Conservation (phyloP, 805 yeast genomes). For the Wickerhamiella spandovensis region DNA sequence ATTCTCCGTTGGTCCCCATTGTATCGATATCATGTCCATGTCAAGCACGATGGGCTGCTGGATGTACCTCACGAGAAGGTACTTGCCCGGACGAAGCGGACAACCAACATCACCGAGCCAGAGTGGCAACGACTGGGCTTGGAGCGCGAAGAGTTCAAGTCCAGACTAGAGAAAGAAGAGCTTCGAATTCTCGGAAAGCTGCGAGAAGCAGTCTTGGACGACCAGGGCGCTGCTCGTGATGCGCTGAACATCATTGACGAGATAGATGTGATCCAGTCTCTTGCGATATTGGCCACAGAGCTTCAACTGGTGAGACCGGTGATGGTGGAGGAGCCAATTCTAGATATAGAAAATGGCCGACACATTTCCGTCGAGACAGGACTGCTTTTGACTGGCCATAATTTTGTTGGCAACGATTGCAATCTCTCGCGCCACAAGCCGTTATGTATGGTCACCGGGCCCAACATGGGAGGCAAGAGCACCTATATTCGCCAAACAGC, state of each 20-base stretch:
- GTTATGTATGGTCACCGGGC: slow-evolving; percentile 67
- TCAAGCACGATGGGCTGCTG: slow-evolving; percentile 23
- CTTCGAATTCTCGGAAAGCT: slow-evolving; percentile 36
- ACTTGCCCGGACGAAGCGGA: slow-evolving; percentile 30
- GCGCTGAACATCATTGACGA: slow-evolving; percentile 43
- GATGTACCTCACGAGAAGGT: slow-evolving; percentile 17
- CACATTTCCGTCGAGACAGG: slow-evolving; percentile 82
- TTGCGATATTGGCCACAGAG: slow-evolving; percentile 61
- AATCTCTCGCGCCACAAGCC: slow-evolving; percentile 16
- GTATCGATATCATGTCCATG: slow-evolving; percentile 36
- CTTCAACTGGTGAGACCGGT: slow-evolving; percentile 52
- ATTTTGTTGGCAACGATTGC: slow-evolving; percentile 39
- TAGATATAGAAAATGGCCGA: slow-evolving; percentile 52
- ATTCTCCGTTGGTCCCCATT: slow-evolving; percentile 31
- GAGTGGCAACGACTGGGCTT: slow-evolving; percentile 44
- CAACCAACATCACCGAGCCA: slow-evolving; percentile 32
- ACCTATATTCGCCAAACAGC: slow-evolving; percentile 66
- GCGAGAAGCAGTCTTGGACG: slow-evolving; percentile 32
- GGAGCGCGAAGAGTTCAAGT: slow-evolving; percentile 32
- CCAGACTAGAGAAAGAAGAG: slow-evolving; percentile 44
- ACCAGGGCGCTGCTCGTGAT: slow-evolving; percentile 35
- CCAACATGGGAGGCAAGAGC: slow-evolving; percentile 84
- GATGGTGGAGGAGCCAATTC: slow-evolving; percentile 34
- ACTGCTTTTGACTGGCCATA: slow-evolving; percentile 33
- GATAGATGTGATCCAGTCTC: slow-evolving; percentile 60